A percentile compares a stretch with the other conserved stretches of the same genome.
These are phyloP conservation scores for Botrytis medusae DNA, from an alignment of 2,329 filamentous ascomycete species.

Conservation along the genomic window DNA sequence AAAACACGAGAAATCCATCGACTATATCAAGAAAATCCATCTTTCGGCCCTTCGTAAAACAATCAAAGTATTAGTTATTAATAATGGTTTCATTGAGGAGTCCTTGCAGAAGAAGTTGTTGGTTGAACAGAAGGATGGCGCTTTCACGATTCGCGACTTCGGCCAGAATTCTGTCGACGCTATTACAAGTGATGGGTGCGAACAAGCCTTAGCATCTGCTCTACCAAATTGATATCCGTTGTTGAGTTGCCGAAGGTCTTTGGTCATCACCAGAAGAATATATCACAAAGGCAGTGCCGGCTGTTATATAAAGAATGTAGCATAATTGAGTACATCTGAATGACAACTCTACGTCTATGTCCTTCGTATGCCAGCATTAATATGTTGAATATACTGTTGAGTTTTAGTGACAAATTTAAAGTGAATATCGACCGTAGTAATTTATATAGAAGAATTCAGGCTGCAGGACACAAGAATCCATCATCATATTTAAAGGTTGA, in stretches of 20 bases:
- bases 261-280: neutral
- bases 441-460: too few relatives aligned
- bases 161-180: neutral
- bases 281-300: neutral
- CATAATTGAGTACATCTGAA: neutral
- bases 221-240: neutral
- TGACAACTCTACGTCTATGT: neutral
- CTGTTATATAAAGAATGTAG: neutral
- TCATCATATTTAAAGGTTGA: neutral
- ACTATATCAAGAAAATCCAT: accelerated
- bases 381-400: too few relatives aligned
- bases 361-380: neutral
- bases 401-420: too few relatives aligned
- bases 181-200: neutral
- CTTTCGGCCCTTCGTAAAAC: accelerated
- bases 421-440: too few relatives aligned
- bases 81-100: accelerated
- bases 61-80: accelerated
- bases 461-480: neutral
- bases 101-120: neutral
- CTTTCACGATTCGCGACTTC: neutral
- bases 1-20: accelerated
- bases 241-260: accelerated
- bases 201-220: neutral
- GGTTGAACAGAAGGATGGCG: neutral